These are phyloP conservation scores for Alternaria rosae DNA, from an alignment of 2,329 filamentous ascomycete species.

Conservation along the genomic window DNA sequence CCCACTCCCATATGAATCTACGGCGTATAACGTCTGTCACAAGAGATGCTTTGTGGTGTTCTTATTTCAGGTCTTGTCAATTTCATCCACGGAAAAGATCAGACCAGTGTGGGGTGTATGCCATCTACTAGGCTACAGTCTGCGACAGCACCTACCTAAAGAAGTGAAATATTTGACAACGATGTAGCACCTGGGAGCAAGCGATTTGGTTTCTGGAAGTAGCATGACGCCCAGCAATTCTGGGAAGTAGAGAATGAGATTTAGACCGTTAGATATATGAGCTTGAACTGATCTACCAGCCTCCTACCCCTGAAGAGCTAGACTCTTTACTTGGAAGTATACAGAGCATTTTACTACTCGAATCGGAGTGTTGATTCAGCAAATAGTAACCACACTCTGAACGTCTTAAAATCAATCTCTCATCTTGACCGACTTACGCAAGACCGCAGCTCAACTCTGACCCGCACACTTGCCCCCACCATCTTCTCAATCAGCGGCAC, in stretches of 20 bases:
- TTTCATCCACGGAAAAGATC: background rate
- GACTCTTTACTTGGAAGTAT: background rate
- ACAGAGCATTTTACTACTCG: background rate
- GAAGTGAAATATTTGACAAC: background rate
- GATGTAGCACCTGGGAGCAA: background rate
- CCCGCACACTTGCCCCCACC: background rate
- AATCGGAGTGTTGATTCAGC: background rate
- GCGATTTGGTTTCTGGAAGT: too few relatives aligned
- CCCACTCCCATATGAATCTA: background rate
- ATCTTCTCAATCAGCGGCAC: background rate
- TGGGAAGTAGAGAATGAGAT: too few relatives aligned
- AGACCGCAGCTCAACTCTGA: background rate
- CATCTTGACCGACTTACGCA: too few relatives aligned
- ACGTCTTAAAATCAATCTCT: background rate
- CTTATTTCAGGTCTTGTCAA: background rate
- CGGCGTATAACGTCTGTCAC: background rate
- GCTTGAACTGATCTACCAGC: background rate
- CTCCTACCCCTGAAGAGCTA: background rate
- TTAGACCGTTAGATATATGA: too few relatives aligned
- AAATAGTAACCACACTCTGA: background rate
- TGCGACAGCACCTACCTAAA: background rate
- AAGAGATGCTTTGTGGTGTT: background rate
- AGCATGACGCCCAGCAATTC: too few relatives aligned
- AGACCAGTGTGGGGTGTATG: background rate
- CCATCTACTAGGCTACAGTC: background rate